phyloP scores from a whole-genome alignment of 179 eudicot species.

The Beta corolliflora region DNA sequence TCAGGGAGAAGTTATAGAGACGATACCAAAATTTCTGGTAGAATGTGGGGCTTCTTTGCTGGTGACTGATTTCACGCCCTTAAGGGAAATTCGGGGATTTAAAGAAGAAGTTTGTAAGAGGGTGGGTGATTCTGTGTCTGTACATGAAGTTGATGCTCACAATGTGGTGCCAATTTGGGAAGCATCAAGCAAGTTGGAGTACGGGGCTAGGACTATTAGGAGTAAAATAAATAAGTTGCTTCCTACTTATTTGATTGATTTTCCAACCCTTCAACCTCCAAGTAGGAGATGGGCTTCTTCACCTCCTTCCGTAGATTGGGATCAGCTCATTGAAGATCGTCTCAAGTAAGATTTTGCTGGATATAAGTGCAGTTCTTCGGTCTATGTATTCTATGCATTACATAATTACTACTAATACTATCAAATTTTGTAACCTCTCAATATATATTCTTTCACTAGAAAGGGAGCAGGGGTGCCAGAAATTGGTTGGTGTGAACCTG shows the following conservation, averaged over 20 bases:
- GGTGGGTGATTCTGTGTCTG: slow-evolving; percentile 58
- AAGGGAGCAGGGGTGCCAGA: slow-evolving; percentile 93
- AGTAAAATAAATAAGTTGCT: slow-evolving; percentile 77
- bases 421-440: too few species aligned
- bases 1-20: slow-evolving; percentile 90
- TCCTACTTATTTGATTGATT: slow-evolving; percentile 80
- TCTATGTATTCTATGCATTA: not conserved
- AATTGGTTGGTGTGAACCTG: slow-evolving; percentile 92
- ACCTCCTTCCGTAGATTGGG: slow-evolving; percentile 64
- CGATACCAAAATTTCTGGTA: slow-evolving; percentile 71
- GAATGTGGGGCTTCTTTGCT: slow-evolving; percentile 88
- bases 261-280: slow-evolving; percentile 63
- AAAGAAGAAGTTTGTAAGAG: slow-evolving; percentile 77
- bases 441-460: slow-evolving; percentile 52
- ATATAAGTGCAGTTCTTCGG: not conserved
- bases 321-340: slow-evolving; percentile 55
- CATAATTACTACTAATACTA: not conserved
- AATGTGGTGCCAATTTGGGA: slow-evolving; percentile 94
- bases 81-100: slow-evolving; percentile 69
- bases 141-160: slow-evolving; percentile 99
- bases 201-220: slow-evolving; percentile 85
- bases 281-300: slow-evolving; percentile 48
- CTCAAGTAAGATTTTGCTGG: slow-evolving; percentile 51
- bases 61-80: slow-evolving; percentile 87
- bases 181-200: slow-evolving; percentile 84